Conservation (phyloP, 306 rosid species). For the Gillenia trifoliata region DNA sequence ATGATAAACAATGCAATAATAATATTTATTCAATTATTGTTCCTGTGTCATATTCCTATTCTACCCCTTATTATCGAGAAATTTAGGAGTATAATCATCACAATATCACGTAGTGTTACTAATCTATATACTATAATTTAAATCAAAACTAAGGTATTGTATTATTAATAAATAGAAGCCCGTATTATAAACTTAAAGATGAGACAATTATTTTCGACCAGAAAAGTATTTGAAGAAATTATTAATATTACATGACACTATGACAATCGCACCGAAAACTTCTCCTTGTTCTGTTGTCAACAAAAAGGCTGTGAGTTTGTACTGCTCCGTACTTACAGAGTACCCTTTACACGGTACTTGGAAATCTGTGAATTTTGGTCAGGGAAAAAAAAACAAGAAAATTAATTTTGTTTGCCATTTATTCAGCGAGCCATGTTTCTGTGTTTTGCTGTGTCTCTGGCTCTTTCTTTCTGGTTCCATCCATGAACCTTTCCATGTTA, state of each 20-base stretch:
- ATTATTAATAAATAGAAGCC: too few relatives aligned
- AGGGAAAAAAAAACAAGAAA: not conserved
- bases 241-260: not conserved
- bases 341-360: not conserved
- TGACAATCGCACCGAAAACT: not conserved
- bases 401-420: not conserved
- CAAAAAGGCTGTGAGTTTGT: not conserved
- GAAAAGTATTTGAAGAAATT: too few relatives aligned
- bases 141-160: too few relatives aligned
- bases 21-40: not conserved
- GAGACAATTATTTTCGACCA: too few relatives aligned
- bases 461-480: not conserved
- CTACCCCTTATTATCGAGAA: not conserved
- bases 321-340: slow-evolving; percentile 15
- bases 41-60: slow-evolving; percentile 4
- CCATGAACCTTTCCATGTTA: slow-evolving; percentile 3
- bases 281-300: not conserved
- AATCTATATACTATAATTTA: too few relatives aligned
- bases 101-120: not conserved
- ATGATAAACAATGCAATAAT: not conserved
- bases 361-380: not conserved
- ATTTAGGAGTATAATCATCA: too few relatives aligned
- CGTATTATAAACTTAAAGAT: too few relatives aligned
- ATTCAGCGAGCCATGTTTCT: not conserved
- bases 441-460: not conserved